Evolutionary conservation across 208 protist species (phyloP), one percentile per base, ranked within the genome.

Genomic region (Leishmania arabica): DNA sequence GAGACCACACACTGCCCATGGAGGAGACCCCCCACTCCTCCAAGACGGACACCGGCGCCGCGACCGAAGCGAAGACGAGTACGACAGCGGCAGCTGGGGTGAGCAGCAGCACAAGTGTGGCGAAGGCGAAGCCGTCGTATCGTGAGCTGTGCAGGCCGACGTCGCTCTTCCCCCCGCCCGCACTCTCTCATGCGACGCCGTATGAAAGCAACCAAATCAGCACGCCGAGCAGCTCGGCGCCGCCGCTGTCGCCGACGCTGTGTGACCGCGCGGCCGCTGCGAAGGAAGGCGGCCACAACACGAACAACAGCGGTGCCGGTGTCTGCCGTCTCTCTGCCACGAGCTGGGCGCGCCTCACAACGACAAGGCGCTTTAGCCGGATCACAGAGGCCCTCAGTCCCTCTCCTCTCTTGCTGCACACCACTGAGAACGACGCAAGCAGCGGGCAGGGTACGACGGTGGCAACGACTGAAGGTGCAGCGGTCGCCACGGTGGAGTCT

Each of bases 71-170:
- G 3, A 42, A 13, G 9, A 3, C 40, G 19, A 71, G 66, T 49
- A 42, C 54, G 37, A 34, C 73, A 49, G 54, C 54, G 15, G 54
- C 73, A 40, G 37, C 54, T 42, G 49, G 71, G 68, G 42, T 53
- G 27, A 27, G 47, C 49, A 75, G 49, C 31, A 27, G 47, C 31
- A 58, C 51, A 17, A 5, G 51, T 58, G 71, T 15, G 13, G 49
- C 40, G n/a, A 56, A 53, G 21, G 19, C 58, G 49, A 83, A 74
- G 70, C 47, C 72, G 45, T 45, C 79, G 49, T 72, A 72, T 40
- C 70, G 72, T 40, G 79, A 73, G 79, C 79, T 70, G 19, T 72
- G 73, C 47, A 60, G 79, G 1, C 72, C 79, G 21, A 56, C 70
- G 27, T 56, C 45, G 21, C 15, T 31, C 65, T 21, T 71, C 37